phyloP scores from a whole-genome alignment of 306 rosid genomes.

The Amphicarpaea edgeworthii region DNA sequence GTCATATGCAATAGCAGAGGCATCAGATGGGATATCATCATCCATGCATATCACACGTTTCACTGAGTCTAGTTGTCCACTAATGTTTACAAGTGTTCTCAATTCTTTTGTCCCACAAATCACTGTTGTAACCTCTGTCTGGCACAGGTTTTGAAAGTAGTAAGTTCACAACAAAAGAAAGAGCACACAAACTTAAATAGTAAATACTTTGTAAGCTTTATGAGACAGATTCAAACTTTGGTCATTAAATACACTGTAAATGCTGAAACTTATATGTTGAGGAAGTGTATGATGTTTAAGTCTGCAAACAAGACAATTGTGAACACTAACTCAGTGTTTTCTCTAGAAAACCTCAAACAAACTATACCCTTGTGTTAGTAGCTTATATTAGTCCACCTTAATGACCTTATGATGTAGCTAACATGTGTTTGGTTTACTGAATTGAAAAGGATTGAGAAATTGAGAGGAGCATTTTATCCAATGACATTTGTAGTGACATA shows the following conservation, averaged over 20 bases:
- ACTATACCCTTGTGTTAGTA: background rate
- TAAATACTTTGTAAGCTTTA: no score
- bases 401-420: no score
- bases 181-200: background rate
- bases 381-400: background rate
- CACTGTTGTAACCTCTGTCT: constrained; percentile 91
- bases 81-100: constrained; percentile 67
- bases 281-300: background rate
- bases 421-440: background rate
- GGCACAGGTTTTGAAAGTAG: constrained; percentile 45
- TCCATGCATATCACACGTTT: constrained; percentile 84
- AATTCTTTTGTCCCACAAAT: constrained; percentile 84
- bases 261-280: background rate
- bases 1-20: constrained; percentile 53
- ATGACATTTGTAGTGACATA: background rate
- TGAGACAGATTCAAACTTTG: background rate
- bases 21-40: constrained; percentile 63
- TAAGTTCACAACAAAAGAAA: constrained; percentile 26
- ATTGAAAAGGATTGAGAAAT: background rate
- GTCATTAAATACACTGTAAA: background rate
- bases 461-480: background rate
- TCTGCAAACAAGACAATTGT: background rate
- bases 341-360: background rate
- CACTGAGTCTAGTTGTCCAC: constrained; percentile 80
- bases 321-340: background rate